Base-by-base conservation (phyloP, 2,329 filamentous ascomycete genomes). In the Cladosporium oxysporum region DNA sequence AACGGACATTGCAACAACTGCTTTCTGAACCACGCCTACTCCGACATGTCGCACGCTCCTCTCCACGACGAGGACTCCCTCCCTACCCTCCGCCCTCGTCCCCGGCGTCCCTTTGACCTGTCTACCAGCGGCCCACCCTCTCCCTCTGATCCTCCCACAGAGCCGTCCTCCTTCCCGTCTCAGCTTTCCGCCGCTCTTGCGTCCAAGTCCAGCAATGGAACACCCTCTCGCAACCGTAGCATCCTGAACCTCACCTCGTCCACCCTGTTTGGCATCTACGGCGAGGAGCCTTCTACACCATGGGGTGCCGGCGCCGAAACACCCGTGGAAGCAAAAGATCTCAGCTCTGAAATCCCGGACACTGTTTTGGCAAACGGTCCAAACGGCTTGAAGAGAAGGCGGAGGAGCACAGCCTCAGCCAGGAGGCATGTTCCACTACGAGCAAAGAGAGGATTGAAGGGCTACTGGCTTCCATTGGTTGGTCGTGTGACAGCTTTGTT, bases 221-320 rank as follows among this genome's bases (percentile, higher is more conserved):
- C 89, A 1, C 75, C 76, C 52, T 71, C 86, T 74, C 88, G 91
- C 66, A 91, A 89, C 28, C 88, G 90, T 70, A 97, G 92, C 11
- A 86, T 92, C 66, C 82, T 93, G 74, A 96, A 97, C 76, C 84
- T 99, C 67, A 97, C 92, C 4, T 90, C 91, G 11, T 93, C 92
- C 2, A 97, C 95, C 0, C 85, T 99, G 5, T 91, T 90, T 71
- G 94, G 95, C 64, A 99, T 99, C 73, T 99, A 96, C 82, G 89
- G 88, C 12, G 69, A 88, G 89, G 68, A 73, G 28, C 66, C 67
- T 3, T 66, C 49, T 23, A 76, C 75, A 29, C 92, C 92, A 2
- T 95, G 90, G 89, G 91, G 90, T 28, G 91, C 88, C 0, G 92
- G 91, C 41, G 58, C 62, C n/a, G 58, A 69, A 29, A 66, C 65